phyloP scores from a whole-genome alignment of 345 rosid genomes.

The Geranium rotundifolium region DNA sequence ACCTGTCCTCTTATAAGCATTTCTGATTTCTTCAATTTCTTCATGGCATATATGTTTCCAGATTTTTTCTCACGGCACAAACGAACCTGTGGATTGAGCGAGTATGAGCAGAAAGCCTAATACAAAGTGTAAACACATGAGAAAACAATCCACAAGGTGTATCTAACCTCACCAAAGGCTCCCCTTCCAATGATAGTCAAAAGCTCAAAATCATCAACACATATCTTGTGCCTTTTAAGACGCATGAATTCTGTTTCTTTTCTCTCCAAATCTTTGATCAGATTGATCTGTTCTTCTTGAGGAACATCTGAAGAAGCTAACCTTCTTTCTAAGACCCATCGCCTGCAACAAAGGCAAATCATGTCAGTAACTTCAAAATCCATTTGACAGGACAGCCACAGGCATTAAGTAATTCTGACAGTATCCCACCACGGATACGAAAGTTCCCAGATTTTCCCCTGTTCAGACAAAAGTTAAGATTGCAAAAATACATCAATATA shows the following conservation, averaged over 20 bases:
- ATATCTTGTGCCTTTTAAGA: conserved; percentile 83
- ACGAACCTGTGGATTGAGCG: conserved; percentile 49
- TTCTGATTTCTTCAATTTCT: conserved; percentile 96
- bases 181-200: conserved; percentile 87
- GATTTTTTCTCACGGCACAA: conserved; percentile 90
- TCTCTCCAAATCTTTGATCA: conserved; percentile 86
- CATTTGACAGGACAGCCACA: conserved; percentile 3
- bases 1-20: conserved; percentile 97
- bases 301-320: conserved; percentile 86
- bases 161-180: conserved; percentile 88
- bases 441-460: neutral
- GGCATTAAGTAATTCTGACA: neutral
- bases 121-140: conserved; percentile 2
- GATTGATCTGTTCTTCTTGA: conserved; percentile 72
- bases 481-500: too few relatives aligned
- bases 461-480: neutral
- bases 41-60: conserved; percentile 95
- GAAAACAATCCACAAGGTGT: conserved; percentile 6
- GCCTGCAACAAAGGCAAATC: conserved; percentile 37
- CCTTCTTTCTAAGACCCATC: conserved; percentile 87
- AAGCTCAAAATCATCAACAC: conserved; percentile 89
- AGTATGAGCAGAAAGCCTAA: conserved; percentile 7
- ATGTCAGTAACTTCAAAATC: conserved; percentile 7
- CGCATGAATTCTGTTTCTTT: conserved; percentile 96
- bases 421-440: conserved; percentile 5